Percentiles rank a stretch among this genome's conserved stretches.
Evolutionary conservation across 257 asterid species (phyloP).

Genomic region (Paulownia fortunei): DNA sequence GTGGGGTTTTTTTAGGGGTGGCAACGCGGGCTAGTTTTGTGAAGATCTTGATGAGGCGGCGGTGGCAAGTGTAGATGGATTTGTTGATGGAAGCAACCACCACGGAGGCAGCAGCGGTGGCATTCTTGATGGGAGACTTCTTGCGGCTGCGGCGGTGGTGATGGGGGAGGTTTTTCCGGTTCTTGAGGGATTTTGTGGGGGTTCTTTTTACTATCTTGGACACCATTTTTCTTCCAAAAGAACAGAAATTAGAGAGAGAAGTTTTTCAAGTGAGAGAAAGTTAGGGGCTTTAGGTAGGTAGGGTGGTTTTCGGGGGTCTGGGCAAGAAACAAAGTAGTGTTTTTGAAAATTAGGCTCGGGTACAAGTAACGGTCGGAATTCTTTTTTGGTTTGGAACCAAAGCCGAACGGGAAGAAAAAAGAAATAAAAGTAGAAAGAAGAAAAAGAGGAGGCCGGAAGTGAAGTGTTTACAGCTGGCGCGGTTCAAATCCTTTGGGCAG

Average conservation of each 20-base stretch:
- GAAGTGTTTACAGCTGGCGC: slow-evolving; percentile 16
- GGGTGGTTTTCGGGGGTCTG: neutral
- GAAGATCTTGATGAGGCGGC: slow-evolving; percentile 84
- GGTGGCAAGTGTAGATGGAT: slow-evolving; percentile 77
- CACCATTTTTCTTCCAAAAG: slow-evolving; percentile 51
- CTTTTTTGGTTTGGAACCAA: slow-evolving; percentile 39
- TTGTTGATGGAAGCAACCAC: slow-evolving; percentile 76
- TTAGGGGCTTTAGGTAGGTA: neutral
- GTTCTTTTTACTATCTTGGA: slow-evolving; percentile 74
- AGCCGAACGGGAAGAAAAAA: slow-evolving; percentile 20
- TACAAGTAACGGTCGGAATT: slow-evolving; percentile 73
- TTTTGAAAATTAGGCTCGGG: slow-evolving; percentile 46
- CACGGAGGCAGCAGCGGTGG: slow-evolving; percentile 57
- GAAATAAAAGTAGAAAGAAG: slow-evolving; percentile 14
- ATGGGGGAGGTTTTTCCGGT: slow-evolving; percentile 43
- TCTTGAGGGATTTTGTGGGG: slow-evolving; percentile 76
- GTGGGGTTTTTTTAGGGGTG: slow-evolving; percentile 69
- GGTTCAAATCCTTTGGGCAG: slow-evolving; percentile 38
- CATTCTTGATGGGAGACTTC: slow-evolving; percentile 66
- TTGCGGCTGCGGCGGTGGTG: slow-evolving; percentile 52
- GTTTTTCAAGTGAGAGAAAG: slow-evolving; percentile 1
- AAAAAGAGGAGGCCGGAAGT: neutral
- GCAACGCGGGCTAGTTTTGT: slow-evolving; percentile 60
- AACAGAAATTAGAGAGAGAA: slow-evolving; percentile 22
- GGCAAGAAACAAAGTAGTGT: neutral